Evolutionary conservation across 805 yeast species (phyloP).

Genomic region (Pichia phayaonensis): DNA sequence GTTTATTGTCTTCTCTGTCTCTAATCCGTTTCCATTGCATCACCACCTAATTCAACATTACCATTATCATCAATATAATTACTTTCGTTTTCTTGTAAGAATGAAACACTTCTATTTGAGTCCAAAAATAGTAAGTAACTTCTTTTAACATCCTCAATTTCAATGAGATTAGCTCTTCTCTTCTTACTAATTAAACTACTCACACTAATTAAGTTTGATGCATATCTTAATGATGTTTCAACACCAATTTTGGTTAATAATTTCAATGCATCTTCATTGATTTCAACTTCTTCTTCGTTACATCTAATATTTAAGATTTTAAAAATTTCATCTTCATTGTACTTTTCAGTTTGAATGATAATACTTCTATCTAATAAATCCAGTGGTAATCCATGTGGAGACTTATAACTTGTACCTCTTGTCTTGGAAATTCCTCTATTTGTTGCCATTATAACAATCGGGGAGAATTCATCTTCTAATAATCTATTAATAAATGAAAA

Average conservation of each 20-base stretch:
- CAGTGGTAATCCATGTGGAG: slow-evolving; percentile 97
- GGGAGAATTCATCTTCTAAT: slow-evolving; percentile 84
- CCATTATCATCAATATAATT: slow-evolving; percentile 79
- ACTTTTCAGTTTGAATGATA: slow-evolving; percentile 89
- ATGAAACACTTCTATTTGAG: slow-evolving; percentile 69
- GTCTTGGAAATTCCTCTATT: slow-evolving; percentile 90
- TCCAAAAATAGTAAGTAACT: slow-evolving; percentile 79
- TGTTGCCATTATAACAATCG: slow-evolving; percentile 91
- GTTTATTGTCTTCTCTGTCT: neutral
- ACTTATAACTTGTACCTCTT: slow-evolving; percentile 80
- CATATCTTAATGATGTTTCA: slow-evolving; percentile 79
- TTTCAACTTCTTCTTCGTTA: slow-evolving; percentile 61
- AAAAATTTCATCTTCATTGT: slow-evolving; percentile 71
- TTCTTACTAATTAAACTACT: slow-evolving; percentile 76
- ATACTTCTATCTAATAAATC: slow-evolving; percentile 88
- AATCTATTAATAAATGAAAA: slow-evolving; percentile 93
- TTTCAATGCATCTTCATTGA: slow-evolving; percentile 64
- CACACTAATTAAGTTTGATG: slow-evolving; percentile 85
- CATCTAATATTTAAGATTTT: slow-evolving; percentile 80
- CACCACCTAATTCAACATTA: slow-evolving; percentile 41
- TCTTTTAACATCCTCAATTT: slow-evolving; percentile 70
- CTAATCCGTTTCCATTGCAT: neutral
- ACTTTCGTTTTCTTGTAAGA: slow-evolving; percentile 41
- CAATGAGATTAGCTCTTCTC: slow-evolving; percentile 60
- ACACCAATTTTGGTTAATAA: slow-evolving; percentile 67